Base-by-base conservation (phyloP, 345 rosid genomes). In the Laguncularia racemosa region DNA sequence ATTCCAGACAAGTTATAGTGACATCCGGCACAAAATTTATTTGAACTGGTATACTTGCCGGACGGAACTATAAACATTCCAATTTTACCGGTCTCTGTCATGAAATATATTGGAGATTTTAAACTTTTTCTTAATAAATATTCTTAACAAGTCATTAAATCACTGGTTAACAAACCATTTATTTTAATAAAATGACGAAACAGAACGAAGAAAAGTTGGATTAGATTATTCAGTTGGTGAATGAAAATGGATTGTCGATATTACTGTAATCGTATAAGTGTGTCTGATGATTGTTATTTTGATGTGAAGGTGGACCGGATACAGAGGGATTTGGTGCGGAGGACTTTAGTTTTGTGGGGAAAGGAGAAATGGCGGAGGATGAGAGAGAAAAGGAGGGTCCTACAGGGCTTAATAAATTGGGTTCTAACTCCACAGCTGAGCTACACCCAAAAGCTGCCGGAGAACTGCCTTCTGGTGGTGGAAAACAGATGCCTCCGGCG, bases 401-500 rank as follows among this genome's bases (percentile, higher is more conserved):
- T 21, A 44, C 63, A 9, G 83, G 67, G 23, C 79, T 78, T 11
- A 76, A 75, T 47, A 88, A 85, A 64, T 61, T 69, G 53, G 91
- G 82, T 46, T 73, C 89, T 0, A 82, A 61, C 56, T 81, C 95
- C 50, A 71, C 83, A 5, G 83, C 77, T 0, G 92, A 82, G 81
- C 63, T 83, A 40, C 80, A 75, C 60, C 75, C 78, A 16, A 75
- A 81, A 58, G 71, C 59, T 14, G 63, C 70, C 17, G 71, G 65
- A 26, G 83, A 59, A 14, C 61, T 59, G 38, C 74, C 71, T 2
- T 38, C 69, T 8, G 81, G 72, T 2, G 71, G 15, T 13, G 61
- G 66, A 43, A 67, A 73, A 61, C 81, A 76, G 28, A 76, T 92
- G 97, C 98, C 98, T 16, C 97, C 98, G 53, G 75, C 95, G 4